phyloP scores from a whole-genome alignment of 2,329 filamentous ascomycete genomes.

The Aspergillus udagawae region DNA sequence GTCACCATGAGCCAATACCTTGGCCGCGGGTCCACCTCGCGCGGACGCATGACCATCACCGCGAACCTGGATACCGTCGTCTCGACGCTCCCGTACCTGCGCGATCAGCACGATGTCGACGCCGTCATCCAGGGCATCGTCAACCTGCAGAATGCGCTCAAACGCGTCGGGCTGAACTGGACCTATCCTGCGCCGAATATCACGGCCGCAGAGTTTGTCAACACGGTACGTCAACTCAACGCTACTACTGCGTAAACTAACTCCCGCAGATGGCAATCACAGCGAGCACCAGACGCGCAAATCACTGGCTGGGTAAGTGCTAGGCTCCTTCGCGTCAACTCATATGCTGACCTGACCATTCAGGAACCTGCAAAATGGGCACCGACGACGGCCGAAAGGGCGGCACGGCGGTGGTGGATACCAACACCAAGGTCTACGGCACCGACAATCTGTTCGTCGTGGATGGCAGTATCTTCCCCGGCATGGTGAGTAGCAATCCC shows the following conservation, averaged over 20 bases:
- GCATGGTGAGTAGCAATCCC: constrained; percentile 13
- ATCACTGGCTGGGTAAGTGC: constrained; percentile 10
- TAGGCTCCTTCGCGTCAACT: too few species aligned
- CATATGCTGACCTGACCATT: constrained; percentile 4
- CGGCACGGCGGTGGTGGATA: constrained; percentile 14
- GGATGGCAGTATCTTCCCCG: constrained; percentile 14
- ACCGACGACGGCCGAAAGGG: constrained; percentile 15
- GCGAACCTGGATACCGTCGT: constrained; percentile 4
- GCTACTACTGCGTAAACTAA: neutral
- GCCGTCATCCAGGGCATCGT: constrained; percentile 7
- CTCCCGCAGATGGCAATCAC: constrained; percentile 2
- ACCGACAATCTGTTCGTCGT: constrained; percentile 11
- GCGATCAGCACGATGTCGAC: constrained; percentile 2
- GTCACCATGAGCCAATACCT: constrained; percentile 8
- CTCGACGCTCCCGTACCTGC: constrained; percentile 6
- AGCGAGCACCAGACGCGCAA: neutral
- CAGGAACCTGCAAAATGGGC: constrained; percentile 15
- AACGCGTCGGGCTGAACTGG: constrained; percentile 3
- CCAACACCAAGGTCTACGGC: constrained; percentile 14
- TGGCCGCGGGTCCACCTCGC: constrained; percentile 4
- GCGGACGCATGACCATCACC: constrained; percentile 7
- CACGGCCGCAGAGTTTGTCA: constrained; percentile 6
- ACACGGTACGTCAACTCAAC: neutral
- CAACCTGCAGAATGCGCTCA: constrained; percentile 4
- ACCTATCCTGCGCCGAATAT: constrained; percentile 6